A percentile compares a stretch with the other conserved stretches of the same genome.
Conservation (phyloP, 345 rosid genomes). For the Brassica carinata region DNA sequence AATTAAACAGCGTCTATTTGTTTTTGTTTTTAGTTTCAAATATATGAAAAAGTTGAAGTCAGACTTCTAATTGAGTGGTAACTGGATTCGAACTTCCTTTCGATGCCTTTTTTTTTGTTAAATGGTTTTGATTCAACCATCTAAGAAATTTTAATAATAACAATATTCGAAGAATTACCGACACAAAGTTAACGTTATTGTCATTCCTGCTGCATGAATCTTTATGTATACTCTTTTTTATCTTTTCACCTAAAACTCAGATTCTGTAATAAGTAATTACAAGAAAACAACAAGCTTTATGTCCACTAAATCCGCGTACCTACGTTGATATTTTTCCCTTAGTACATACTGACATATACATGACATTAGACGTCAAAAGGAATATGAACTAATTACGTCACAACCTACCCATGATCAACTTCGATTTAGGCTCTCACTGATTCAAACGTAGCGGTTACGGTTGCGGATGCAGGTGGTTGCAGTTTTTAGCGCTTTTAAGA, state of each 20-base stretch:
- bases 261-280: constrained; percentile 15
- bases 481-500: no score
- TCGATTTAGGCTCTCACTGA: background rate
- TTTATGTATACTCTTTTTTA: background rate
- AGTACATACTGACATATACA: constrained; percentile 9
- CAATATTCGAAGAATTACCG: background rate
- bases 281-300: background rate
- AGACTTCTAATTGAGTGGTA: background rate
- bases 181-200: background rate
- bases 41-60: no score
- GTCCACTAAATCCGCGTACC: constrained; percentile 6
- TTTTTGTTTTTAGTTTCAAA: background rate
- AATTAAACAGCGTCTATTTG: background rate
- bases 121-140: background rate
- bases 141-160: background rate
- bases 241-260: background rate
- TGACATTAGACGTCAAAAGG: constrained; percentile 23
- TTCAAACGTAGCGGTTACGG: no score
- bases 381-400: constrained; percentile 16
- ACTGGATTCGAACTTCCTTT: background rate
- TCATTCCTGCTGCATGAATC: background rate
- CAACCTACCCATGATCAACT: constrained; percentile 12
- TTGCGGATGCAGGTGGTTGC: no score
- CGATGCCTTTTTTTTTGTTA: background rate
- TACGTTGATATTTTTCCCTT: background rate